phyloP scores from a whole-genome alignment of 2,329 filamentous ascomycete species.

The Lecanicillium sp. region DNA sequence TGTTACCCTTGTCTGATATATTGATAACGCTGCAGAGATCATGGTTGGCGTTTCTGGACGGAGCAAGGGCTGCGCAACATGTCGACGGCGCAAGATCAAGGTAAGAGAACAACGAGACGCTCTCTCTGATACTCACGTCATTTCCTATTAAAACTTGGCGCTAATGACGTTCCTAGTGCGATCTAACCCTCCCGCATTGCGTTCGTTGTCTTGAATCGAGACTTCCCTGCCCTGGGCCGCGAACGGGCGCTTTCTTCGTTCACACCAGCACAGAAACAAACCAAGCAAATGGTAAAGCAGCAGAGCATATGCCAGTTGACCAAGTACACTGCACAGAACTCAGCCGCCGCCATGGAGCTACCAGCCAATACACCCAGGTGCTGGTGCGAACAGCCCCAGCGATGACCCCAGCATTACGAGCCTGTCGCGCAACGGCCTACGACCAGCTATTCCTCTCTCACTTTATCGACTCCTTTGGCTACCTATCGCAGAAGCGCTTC shows the following conservation, averaged over 20 bases:
- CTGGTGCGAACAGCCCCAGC: conserved; percentile 1
- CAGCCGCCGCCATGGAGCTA: not conserved
- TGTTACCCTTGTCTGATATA: no score
- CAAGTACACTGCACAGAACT: not conserved
- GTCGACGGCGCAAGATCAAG: conserved; percentile 4
- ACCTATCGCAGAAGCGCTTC: not conserved
- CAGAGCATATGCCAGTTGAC: not conserved
- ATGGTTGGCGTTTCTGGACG: conserved; percentile 23
- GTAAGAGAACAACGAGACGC: no score
- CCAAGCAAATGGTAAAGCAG: no score
- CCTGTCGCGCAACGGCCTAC: conserved; percentile 2
- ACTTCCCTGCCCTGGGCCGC: not conserved
- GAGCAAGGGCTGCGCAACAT: conserved; percentile 4
- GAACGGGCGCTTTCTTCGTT: conserved; percentile 4
- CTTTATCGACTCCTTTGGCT: conserved; percentile 5
- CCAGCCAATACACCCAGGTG: not conserved
- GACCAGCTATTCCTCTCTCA: conserved; percentile 6
- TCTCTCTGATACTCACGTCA: no score
- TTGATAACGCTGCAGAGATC: no score
- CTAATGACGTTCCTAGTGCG: conserved; percentile 1
- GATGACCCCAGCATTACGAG: not conserved
- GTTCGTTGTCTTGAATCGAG: not conserved
- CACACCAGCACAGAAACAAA: no score
- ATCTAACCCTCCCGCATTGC: conserved; percentile 5
- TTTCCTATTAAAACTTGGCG: no score